Evolutionary conservation across 768 basidiomycete genomes (phyloP), one percentile per base, ranked within the genome.

Genomic region (Termitomyces sp.): DNA sequence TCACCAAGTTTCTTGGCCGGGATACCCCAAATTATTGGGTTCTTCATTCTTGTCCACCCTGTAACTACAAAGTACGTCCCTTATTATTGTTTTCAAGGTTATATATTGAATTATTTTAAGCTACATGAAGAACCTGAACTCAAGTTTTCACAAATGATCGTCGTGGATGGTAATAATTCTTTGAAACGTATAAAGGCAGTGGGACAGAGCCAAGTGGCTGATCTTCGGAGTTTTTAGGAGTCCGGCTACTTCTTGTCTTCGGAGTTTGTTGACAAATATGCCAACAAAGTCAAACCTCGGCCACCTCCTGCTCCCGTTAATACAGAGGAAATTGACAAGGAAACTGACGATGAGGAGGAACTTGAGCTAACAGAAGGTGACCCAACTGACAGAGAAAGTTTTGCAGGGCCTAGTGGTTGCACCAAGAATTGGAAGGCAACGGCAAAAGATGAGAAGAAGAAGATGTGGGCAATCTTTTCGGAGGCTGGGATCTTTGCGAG

Each of bases 401-500:
- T 18, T 7, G 5, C 29, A 18, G 25, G 45, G 4, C 40, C 15
- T 1, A 25, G 51, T 12, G 42, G 54, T 0, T 71, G 69, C 54
- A 63, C 64, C 1, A 54, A 69, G 18, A 68, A 68, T 43, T 73
- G 68, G 71, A 71, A 68, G 56, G 69, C 64, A 0, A 64, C 62
- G 1, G 56, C 61, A 0, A 54, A 60, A 0, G 66, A 73, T 27
- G 57, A 60, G 39, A 61, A 60, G 32, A 73, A 70, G 56, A 62
- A 56, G 20, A 70, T 68, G 65, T 74, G 67, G 71, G 60, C 55
- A 4, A 58, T 73, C 9, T 78, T 73, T 48, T 55, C 69, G 0
- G 70, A 76, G 62, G 66, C 70, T 0, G 73, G 76, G 0, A 60
- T 74, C 10, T 78, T 78, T 54, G 64, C 70, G 0, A 50, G 57